These are phyloP conservation scores for Paraconiothyrium sp. DNA, from an alignment of 2,329 filamentous ascomycete species.

Conservation along the genomic window DNA sequence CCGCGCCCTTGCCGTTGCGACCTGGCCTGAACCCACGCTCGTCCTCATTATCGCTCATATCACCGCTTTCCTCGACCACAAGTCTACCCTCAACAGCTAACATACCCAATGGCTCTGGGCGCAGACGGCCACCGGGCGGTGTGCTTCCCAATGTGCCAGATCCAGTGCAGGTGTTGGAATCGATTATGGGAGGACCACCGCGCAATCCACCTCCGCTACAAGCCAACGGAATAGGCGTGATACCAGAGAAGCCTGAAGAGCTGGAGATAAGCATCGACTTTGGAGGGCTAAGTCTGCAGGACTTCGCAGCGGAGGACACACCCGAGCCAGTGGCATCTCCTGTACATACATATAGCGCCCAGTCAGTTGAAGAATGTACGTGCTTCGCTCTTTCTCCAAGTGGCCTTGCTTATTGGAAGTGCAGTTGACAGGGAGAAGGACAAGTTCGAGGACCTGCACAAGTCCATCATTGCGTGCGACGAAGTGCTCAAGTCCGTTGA, in stretches of 20 bases:
- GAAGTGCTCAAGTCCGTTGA: constrained; percentile 94
- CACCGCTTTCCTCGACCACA: constrained; percentile 76
- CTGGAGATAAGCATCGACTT: constrained; percentile 79
- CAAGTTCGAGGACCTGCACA: constrained; percentile 89
- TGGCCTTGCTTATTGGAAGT: constrained; percentile 40
- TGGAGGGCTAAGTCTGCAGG: constrained; percentile 76
- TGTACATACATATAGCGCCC: constrained; percentile 63
- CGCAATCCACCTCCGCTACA: constrained; percentile 32
- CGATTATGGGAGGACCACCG: constrained; percentile 61
- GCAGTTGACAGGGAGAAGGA: constrained; percentile 80
- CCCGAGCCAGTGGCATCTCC: constrained; percentile 42
- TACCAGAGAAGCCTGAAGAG: constrained; percentile 55
- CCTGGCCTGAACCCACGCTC: constrained; percentile 74
- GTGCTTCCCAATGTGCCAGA: constrained; percentile 68
- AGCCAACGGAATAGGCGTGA: constrained; percentile 24
- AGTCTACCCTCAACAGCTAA: constrained; percentile 75
- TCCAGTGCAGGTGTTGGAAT: constrained; percentile 74
- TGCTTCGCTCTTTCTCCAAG: constrained; percentile 39
- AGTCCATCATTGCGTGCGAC: constrained; percentile 88
- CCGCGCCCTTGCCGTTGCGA: constrained; percentile 73
- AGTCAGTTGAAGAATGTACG: constrained; percentile 78
- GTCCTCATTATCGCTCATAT: constrained; percentile 80
- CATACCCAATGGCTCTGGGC: constrained; percentile 72
- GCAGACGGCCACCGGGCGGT: constrained; percentile 67
- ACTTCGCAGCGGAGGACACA: constrained; percentile 64